Evolutionary conservation across 352 stramenopile species (phyloP), one percentile per base, ranked within the genome.

Genomic region (Globisporangium lucens): DNA sequence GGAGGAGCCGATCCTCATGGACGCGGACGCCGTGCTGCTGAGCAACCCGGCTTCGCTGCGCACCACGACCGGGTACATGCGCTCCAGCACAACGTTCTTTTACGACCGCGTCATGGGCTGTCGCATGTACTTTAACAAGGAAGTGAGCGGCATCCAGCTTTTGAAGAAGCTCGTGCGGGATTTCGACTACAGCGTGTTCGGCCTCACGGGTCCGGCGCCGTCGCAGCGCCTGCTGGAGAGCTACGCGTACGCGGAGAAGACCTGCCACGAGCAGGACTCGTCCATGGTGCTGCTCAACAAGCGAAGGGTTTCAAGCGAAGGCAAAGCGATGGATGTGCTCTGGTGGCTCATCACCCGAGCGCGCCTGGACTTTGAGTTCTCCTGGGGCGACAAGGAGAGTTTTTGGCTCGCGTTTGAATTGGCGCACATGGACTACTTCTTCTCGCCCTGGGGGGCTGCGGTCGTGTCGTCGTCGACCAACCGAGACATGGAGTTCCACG

Each of bases 191-290:
- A 57, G 51, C 0, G 73, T 75, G 10, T 80, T 90, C 35, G 65
- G 58, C 0, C 59, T 89, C 35, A 70, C 4, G 13, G 65, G 69
- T 0, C 55, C 60, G 0, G 61, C 59, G 15, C 77, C 82, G 24
- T 89, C 80, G 4, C 51, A 78, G 30, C 69, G 80, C n/a, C 51
- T 90, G 22, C 67, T 74, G 24, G 52, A 72, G 0, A 82, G 75
- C 22, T 76, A 79, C 24, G 72, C 80, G 15, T 90, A 80, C 61
- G 66, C 68, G 46, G 77, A 69, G 27, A 67, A 79, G 27, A 81
- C 75, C 1, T 71, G 73, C n/a, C 80, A 90, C 56, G 82, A 90
- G 46, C 80, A 85, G 73, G 82, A 90, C 63, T 90, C 82, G 51
- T 90, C 82, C 6, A 74, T 90, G 20, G 73, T 77, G 49, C 61